Base-by-base conservation (phyloP, 805 yeast genomes). In the Debaryomyces prosopidis region DNA sequence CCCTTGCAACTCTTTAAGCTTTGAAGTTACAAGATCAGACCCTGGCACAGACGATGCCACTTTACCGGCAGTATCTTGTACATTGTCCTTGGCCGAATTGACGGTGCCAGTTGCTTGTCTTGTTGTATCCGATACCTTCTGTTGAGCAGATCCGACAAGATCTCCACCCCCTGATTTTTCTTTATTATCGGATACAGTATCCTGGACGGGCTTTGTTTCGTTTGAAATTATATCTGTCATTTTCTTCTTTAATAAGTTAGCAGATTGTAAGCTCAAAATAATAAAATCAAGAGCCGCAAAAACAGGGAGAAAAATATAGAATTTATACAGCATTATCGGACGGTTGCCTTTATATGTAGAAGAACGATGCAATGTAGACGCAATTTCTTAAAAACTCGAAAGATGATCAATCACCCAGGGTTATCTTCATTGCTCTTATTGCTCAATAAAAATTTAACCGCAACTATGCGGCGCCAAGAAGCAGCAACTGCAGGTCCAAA, bases 1-100 rank as follows among this genome's bases (percentile, higher is more conserved):
- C 12, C 37, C 37, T 34, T 34, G 5, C 37, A 34, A 34, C 19
- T 34, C 37, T 34, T 18, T 11, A 34, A 34, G 37, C n/a, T 34
- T 34, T 5, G 37, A 34, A 34, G 37, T 17, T 18, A 34, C 37
- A 7, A 34, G 37, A 11, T 34, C 37, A 12, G 37, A 12, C 16
- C 37, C 37, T 34, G 37, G 37, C 15, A 34, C 37, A 34, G 37
- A 34, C 11, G 37, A 34, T 34, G 39, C 18, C 28, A 5, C 23
- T 34, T 34, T 11, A 18, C 37, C 37, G 37, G 37, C 19, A 6
- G 5, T 34, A 11, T 34, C 37, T 34, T 17, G 23, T 8, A 34
- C 37, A 34, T 34, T 12, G 23, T 34, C 39, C 26, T 36, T 17
- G 39, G n/a, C 39, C 3, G 39, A 36, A 14, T 36, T 36, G 10